Base-by-base conservation (phyloP, 2,329 filamentous ascomycete genomes). In the Tolypocladium pustulatum region DNA sequence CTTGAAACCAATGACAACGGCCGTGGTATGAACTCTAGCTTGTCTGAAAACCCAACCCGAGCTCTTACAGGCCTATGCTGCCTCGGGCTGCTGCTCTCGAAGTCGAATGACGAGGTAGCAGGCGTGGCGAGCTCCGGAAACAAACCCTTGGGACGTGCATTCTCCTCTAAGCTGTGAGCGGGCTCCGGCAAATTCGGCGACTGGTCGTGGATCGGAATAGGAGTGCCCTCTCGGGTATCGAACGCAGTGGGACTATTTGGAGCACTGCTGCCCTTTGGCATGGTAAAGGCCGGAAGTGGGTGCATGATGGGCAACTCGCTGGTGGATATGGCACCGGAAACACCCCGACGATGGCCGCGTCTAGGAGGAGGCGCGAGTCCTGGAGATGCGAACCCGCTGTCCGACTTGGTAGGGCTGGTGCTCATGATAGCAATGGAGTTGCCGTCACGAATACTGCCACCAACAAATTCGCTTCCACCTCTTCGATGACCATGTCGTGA, bases 391-490 rank as follows among this genome's bases (percentile, higher is more conserved):
- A 82, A 81, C 7, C 84, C 83, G 60, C 78, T 77, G 32, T 84
- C 80, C 57, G 78, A 77, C 63, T 86, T 90, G 13, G 85, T 88
- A 34, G 88, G 86, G 66, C 86, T 91, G 15, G 83, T 82, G 71
- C 84, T 89, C 74, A 89, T 78, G 9, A 84, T 74, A 12, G 81
- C 81, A 55, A 85, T 83, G 0, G 81, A 77, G 54, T 81, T 82
- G 15, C 82, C 75, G 72, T 79, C 72, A 65, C 84, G 77, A 64
- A 81, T 74, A 65, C 87, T 88, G 9, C 88, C 89, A 41, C 90
- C 90, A 54, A 95, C 89, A 67, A 95, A 91, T 70, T 96, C 91
- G 69, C 91, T 96, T 34, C 86, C 88, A 57, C 89, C 89, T 66
- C 92, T 83, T 66, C 87, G 82, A 71, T 96, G 92, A 36, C 88